Evolutionary conservation across 495 filamentous ascomycete genomes (phyloP).

Genomic region (Lophiostoma macrostomum): DNA sequence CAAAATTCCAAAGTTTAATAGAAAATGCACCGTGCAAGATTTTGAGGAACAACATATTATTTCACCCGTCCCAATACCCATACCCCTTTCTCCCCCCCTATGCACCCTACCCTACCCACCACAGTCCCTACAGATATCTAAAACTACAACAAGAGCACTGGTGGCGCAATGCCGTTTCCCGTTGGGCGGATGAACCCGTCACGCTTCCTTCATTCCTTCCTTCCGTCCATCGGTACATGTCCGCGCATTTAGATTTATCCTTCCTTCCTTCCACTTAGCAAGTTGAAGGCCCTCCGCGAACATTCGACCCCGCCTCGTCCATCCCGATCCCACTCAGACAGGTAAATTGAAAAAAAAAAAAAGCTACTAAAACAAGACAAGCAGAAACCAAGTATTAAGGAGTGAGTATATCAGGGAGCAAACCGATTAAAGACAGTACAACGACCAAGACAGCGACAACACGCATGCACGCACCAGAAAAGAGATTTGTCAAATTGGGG

Average conservation of each 20-base stretch:
- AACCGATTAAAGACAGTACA: conserved; percentile 1
- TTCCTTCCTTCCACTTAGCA: no score
- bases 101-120: background rate
- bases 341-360: background rate
- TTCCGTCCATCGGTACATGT: no score
- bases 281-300: no score
- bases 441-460: background rate
- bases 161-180: no score
- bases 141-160: background rate
- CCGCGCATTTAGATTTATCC: no score
- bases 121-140: conserved; percentile 18
- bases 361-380: conserved; percentile 14
- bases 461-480: background rate
- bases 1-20: no score
- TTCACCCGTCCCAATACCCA: background rate
- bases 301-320: no score
- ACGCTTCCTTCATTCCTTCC: no score
- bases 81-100: background rate
- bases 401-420: background rate
- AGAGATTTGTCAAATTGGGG: no score
- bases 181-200: no score
- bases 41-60: background rate
- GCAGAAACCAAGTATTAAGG: conserved; percentile 4
- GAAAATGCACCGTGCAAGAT: background rate
- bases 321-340: background rate